Evolutionary conservation across 176 grass and related monocot species (phyloP).

Genomic region (Carex littledalei): DNA sequence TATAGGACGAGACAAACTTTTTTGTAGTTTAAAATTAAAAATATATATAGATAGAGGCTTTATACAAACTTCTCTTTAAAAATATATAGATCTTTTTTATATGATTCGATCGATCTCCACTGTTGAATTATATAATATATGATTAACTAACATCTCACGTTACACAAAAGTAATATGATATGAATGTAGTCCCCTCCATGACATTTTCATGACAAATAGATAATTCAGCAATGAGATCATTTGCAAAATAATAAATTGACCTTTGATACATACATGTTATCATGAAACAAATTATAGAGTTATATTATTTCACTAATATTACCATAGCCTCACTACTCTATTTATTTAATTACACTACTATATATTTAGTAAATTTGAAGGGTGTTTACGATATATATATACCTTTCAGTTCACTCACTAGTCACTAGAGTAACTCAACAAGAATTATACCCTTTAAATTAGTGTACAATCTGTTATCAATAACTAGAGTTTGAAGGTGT

Average conservation of each 20-base stretch:
- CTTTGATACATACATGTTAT: neutral
- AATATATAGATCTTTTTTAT: neutral
- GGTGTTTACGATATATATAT: no score
- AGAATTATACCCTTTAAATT: neutral
- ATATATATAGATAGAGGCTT: neutral
- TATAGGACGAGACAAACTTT: neutral
- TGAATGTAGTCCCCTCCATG: neutral
- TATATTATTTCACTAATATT: neutral
- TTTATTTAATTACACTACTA: no score
- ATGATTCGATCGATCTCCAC: neutral
- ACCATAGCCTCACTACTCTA: no score
- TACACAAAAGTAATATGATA: neutral
- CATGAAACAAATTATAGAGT: neutral
- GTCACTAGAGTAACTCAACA: no score
- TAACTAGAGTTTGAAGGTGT: no score
- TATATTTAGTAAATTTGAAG: no score
- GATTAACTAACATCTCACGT: neutral
- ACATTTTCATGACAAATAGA: neutral
- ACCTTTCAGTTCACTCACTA: no score
- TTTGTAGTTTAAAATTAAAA: constrained; percentile 4
- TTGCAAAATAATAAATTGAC: neutral
- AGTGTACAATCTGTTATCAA: no score
- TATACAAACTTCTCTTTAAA: neutral
- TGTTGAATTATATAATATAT: neutral
- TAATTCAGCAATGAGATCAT: neutral